Base-by-base conservation (phyloP, 2,329 filamentous ascomycete species). In the Ceratocystis cubensis region DNA sequence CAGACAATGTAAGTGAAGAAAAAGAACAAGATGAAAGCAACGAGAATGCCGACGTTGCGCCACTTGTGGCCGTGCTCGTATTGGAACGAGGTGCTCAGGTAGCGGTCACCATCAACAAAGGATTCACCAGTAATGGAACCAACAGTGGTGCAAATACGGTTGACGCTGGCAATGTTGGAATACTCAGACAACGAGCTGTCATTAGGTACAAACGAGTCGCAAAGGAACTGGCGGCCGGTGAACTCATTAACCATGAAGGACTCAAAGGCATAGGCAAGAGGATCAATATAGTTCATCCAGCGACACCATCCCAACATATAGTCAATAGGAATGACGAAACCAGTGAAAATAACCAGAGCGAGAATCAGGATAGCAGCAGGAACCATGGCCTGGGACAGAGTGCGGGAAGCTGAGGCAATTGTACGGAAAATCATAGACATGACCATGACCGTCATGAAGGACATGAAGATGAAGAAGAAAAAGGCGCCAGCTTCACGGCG, bases 401-500 rank as follows among this genome's bases (percentile, higher is more conserved):
- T 89, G 62, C 88, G 81, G 3, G 90, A 91, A 1, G 87, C 77
- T 0, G 88, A 86, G n/a, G 83, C 90, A 69, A 95, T 89, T 5
- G 85, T 88, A 63, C 90, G 84, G 82, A 95, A 95, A 69, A 93
- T 82, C 85, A 91, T 92, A 61, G 88, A 91, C 88, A 94, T 94
- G 69, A 83, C 81, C 72, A 96, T 71, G 0, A 89, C 89, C 0
- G 85, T 85, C 67, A 82, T 74, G 76, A 93, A 90, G 1, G 85
- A 87, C 72, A 93, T 82, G 64, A 96, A 78, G 67, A 91, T 75
- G 81, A 90, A 96, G 77, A 91, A 88, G 80, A 96, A 96, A 79
- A 94, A 96, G 0, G 86, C 76, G 1, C 86, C 88, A 0, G 88
- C 78, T 69, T 88, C 85, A 64, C 90, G 82, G 66, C 88, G 83